These are phyloP conservation scores for Lunularia cruciata DNA, from an alignment of 225 moss, liverwort and hornwort species.

Conservation along the genomic window DNA sequence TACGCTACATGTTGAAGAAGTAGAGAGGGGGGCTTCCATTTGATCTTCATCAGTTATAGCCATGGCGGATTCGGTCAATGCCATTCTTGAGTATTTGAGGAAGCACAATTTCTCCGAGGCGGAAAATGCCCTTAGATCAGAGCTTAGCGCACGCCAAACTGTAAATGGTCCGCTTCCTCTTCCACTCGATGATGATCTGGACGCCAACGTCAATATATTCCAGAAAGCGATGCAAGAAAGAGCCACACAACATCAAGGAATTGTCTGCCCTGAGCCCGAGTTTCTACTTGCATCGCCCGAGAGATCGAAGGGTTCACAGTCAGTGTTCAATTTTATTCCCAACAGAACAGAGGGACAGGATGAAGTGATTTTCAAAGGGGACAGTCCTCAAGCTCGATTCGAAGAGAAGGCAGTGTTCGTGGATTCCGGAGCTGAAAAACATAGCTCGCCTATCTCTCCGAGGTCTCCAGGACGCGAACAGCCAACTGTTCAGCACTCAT, in stretches of 20 bases:
- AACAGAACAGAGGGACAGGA: conserved; percentile 26
- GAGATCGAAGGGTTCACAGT: conserved; percentile 28
- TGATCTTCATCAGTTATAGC: conserved; percentile 15
- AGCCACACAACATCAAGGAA: conserved; percentile 40
- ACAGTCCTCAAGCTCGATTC: conserved; percentile 23
- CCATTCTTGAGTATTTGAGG: conserved; percentile 74
- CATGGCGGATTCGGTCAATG: conserved; percentile 78
- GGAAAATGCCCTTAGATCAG: conserved; percentile 72
- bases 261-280: conserved; percentile 23
- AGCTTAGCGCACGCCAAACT: conserved; percentile 64
- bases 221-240: conserved; percentile 64
- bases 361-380: conserved; percentile 22
- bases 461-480: conserved; percentile 29
- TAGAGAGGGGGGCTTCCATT: neutral
- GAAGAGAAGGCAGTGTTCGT: conserved; percentile 43
- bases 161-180: conserved; percentile 47
- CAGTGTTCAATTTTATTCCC: conserved; percentile 39
- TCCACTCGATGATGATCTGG: conserved; percentile 58
- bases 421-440: conserved; percentile 33
- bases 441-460: conserved; percentile 24
- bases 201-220: conserved; percentile 49
- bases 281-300: conserved; percentile 30
- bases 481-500: conserved; percentile 19
- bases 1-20: conserved; percentile 12
- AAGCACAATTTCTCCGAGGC: conserved; percentile 77